Base-by-base conservation (phyloP, 176 grass and related monocot species). In the Paspalum notatum region DNA sequence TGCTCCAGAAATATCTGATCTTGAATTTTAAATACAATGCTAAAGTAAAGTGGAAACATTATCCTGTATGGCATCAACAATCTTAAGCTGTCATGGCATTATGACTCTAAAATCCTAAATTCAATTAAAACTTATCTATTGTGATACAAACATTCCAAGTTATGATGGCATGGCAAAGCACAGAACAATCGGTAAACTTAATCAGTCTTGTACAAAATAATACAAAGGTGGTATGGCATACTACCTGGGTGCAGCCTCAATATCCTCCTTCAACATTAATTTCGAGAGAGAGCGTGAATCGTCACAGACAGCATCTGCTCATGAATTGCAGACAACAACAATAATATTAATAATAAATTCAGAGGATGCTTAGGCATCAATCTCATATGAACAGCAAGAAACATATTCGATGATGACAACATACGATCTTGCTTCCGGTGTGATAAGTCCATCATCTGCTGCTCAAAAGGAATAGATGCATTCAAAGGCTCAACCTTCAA, bases 181-280 rank as follows among this genome's bases (percentile, higher is more conserved):
- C 52, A 10, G 20, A 16, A 73, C 22, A 43, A 72, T 15, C 20
- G 32, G 25, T 47, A 68, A 47, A 37, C 12, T 8, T 40, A 15
- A 22, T 6, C 6, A 54, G 13, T 66, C 32, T 74, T 56, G 47
- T 15, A 69, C 17, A 16, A 3, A 63, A 68, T 27, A 77, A 82
- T 14, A 40, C 1, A 42, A 71, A 15, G 59, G 20, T 45, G 51
- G 58, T 67, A 3, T 42, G 47, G 55, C 52, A 84, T 85, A 68
- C 4, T 80, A 80, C 91, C 78, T 83, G 42, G 82, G 57, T 17
- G 71, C 48, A 61, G 75, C 72, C 4, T 72, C 74, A 50, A 86
- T 78, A 70, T 88, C 91, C 58, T 88, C 91, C 61, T 69, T 85
- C 24, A 89, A 76, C 85, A 91, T 74, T 81, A 89, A 15, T 71